A percentile compares a stretch with the other conserved stretches of the same genome.
Conservation (phyloP, 305 asterid genomes). For the Fraxinus angustifolia region DNA sequence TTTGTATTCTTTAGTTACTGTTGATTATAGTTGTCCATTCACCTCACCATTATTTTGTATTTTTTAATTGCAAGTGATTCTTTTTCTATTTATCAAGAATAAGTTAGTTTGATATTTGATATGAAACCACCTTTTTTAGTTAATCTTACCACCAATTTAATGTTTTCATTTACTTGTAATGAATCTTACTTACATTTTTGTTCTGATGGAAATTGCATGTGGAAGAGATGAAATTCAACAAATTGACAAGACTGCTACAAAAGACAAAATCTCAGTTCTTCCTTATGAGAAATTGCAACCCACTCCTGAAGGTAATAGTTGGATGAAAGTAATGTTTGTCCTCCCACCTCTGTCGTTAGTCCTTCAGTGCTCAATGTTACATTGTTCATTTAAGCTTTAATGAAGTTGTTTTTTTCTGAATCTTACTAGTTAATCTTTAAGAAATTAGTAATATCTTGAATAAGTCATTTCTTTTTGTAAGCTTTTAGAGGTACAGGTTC, state of each 20-base stretch:
- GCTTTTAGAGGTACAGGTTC: background rate
- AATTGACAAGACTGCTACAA: slow-evolving; percentile 34
- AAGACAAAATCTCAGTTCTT: slow-evolving; percentile 43
- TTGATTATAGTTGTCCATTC: background rate
- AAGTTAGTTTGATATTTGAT: background rate
- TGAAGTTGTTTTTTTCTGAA: background rate
- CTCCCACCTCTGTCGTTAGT: background rate
- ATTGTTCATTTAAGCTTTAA: background rate
- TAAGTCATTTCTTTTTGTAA: background rate
- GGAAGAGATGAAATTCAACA: slow-evolving; percentile 51
- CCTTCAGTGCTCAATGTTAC: background rate
- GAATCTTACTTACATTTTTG: slow-evolving; percentile 13
- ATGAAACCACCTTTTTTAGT: background rate
- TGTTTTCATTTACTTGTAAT: background rate
- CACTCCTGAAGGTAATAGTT: slow-evolving; percentile 59
- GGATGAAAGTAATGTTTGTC: slow-evolving; percentile 3
- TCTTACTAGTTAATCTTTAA: background rate
- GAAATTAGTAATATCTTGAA: background rate
- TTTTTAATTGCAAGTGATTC: background rate
- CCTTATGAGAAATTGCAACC: slow-evolving; percentile 65
- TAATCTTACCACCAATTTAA: background rate
- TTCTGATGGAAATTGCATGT: slow-evolving; percentile 33
- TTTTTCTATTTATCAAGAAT: background rate
- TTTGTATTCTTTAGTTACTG: slow-evolving; percentile 6
- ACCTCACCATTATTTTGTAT: background rate